Evolutionary conservation across 129 eudicot genomes (phyloP), one percentile per base, ranked within the genome.

Genomic region (Smallanthus sonchifolius): DNA sequence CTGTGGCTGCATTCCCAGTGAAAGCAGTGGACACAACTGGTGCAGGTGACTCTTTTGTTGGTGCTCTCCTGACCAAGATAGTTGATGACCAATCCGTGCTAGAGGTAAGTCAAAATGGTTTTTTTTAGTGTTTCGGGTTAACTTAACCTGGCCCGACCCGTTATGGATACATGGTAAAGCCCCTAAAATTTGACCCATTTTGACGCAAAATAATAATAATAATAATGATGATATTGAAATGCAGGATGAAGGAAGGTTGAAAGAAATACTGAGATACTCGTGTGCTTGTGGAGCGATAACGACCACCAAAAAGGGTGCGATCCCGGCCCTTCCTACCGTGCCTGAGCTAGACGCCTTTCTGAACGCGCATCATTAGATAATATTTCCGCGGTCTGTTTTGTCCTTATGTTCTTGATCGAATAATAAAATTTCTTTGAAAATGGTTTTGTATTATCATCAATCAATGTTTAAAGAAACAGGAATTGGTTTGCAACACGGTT

Each of bases 201-300:
- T 61, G 10, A 6, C 65, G 4, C 34, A 6, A 10, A 54, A 54
- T 54, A 54, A 16, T 54, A 54, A 54, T 54, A 54, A 16, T 54
- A 14, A 16, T 19, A 3, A 8, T 35, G 40, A 40, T 66, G 40
- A 40, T 66, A 2, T 65, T 19, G 5, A 62, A 43, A 47, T 77
- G 38, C 78, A 91, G 96, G 91, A 93, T 59, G 98, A 94, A 75
- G 78, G 59, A 16, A 83, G 73, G 57, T 78, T 94, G 84, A 94
- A 77, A 72, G 93, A 94, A 69, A 80, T 84, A 14, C 69, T 94
- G 56, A 85, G 51, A 75, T 94, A 77, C 51, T 81, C 98, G 17
- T 87, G 94, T 79, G 98, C 97, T 10, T 94, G 98, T 75, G 98
- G 98, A 19, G 98, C 98, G 30, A 94, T 94, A 30, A 94, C 98